Base-by-base conservation (phyloP, 805 yeast genomes). In the Saccharomyces eubayanus region DNA sequence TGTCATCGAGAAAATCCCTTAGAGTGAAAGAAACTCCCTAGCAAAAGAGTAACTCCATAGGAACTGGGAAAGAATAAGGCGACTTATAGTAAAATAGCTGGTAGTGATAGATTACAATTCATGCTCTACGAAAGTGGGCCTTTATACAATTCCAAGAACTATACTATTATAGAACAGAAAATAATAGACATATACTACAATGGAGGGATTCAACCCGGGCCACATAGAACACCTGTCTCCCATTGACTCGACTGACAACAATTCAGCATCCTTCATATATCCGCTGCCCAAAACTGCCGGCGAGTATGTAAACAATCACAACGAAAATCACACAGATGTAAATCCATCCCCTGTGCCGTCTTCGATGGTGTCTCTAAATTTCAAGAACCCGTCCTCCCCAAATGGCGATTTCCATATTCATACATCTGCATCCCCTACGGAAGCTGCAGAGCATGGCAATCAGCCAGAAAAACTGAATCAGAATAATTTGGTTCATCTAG, bases 401-500 rank as follows among this genome's bases (percentile, higher is more conserved):
- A 36, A n/a, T 16, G 16, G 8, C 16, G 21, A 36, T 8, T 11
- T n/a, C 24, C 24, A 36, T 16, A 16, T 36, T 16, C 43, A 36
- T 16, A 16, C 16, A 10, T 48, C 28, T 41, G 14, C 54, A 45
- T 10, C 24, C 28, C 21, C 49, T 5, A 24, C 40, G 55, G 11
- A 55, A 46, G 49, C 51, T 53, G 5, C 41, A 53, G 28, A 50
- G 50, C 21, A 54, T 58, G 43, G 16, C 16, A 24, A 36, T 36
- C 43, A 36, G 21, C 10, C 9, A 16, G 43, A 36, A 36, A 36
- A 36, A 10, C 43, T 36, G 43, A 60, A 62, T 51, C 68, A 64
- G 57, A 66, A 67, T 51, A 70, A 67, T 55, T 57, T 68, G 40
- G 69, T 70, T 31, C 73, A 70, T 62, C 53, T 70, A 50, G 73